Percentiles rank a stretch among this genome's conserved stretches.
Evolutionary conservation across 2,329 filamentous ascomycete species (phyloP).

Genomic region (Tympanopsis confertula): DNA sequence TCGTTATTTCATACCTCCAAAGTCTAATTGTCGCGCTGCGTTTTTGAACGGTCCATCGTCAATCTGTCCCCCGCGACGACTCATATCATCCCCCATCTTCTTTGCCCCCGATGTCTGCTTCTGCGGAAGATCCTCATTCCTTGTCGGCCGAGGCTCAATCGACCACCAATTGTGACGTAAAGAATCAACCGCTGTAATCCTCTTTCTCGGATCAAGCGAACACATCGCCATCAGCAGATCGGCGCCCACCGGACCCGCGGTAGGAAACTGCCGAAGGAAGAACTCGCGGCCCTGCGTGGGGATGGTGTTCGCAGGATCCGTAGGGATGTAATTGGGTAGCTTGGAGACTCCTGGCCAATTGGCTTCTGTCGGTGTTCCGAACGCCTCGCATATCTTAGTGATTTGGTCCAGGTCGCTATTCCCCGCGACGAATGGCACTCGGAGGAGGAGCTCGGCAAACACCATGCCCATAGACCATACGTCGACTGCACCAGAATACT

Average conservation of each 20-base stretch:
- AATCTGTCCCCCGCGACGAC: constrained; percentile 46
- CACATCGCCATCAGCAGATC: constrained; percentile 60
- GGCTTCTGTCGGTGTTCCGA: constrained; percentile 60
- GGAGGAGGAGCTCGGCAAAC: constrained; percentile 57
- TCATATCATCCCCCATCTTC: constrained; percentile 55
- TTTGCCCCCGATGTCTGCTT: constrained; percentile 45
- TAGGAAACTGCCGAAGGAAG: constrained; percentile 48
- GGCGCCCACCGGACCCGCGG: constrained; percentile 50
- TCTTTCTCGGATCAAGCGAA: constrained; percentile 51
- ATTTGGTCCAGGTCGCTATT: constrained; percentile 56
- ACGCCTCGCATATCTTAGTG: constrained; percentile 47
- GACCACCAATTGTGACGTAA: constrained; percentile 57
- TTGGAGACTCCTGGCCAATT: constrained; percentile 61
- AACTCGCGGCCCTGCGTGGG: constrained; percentile 33
- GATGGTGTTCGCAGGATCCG: constrained; percentile 32
- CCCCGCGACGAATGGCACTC: constrained; percentile 51
- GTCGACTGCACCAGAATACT: constrained; percentile 62
- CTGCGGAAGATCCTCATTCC: constrained; percentile 50
- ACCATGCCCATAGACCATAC: constrained; percentile 62
- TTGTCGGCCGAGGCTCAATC: constrained; percentile 49
- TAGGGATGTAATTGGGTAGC: constrained; percentile 46
- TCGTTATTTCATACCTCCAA: constrained; percentile 26
- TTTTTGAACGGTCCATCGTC: constrained; percentile 42
- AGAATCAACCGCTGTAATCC: constrained; percentile 44
- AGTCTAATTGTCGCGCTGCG: constrained; percentile 53